Conservation (phyloP, 176 grass and related monocot genomes). For the Bothriochloa decipiens region DNA sequence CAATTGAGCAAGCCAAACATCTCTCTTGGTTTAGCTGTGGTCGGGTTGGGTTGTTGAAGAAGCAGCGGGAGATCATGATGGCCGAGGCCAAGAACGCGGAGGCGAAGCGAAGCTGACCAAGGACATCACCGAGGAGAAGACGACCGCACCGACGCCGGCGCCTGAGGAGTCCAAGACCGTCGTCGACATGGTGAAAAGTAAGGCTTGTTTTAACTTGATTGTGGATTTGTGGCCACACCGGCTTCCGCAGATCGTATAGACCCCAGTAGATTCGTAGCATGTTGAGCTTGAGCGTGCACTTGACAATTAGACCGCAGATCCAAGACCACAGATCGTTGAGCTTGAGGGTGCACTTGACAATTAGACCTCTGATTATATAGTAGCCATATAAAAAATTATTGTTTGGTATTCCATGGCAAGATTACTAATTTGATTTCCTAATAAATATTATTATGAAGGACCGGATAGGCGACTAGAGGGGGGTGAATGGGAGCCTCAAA, state of each 20-base stretch:
- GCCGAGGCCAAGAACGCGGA: slow-evolving; percentile 43
- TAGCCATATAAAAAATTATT: background rate
- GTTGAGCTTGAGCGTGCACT: background rate
- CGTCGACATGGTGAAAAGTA: slow-evolving; percentile 41
- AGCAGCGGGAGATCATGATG: slow-evolving; percentile 23
- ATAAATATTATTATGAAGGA: no score
- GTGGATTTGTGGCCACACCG: background rate
- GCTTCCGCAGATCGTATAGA: background rate
- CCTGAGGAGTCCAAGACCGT: slow-evolving; percentile 38
- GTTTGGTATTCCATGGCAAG: background rate
- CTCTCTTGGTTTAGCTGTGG: background rate
- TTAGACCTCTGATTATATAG: background rate
- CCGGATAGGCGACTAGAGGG: no score
- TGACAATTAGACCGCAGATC: no score
- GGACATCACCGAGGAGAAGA: slow-evolving; percentile 58
- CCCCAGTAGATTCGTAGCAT: no score
- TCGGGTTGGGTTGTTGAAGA: slow-evolving; percentile 4
- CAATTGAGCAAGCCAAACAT: background rate
- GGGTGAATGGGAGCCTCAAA: no score
- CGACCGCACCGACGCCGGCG: background rate
- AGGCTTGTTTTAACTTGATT: background rate
- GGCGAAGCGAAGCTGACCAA: slow-evolving; percentile 30
- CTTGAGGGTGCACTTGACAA: no score
- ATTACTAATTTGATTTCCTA: no score
- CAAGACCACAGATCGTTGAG: no score